phyloP scores from a whole-genome alignment of 345 rosid genomes.

The Syzygium oleosum region DNA sequence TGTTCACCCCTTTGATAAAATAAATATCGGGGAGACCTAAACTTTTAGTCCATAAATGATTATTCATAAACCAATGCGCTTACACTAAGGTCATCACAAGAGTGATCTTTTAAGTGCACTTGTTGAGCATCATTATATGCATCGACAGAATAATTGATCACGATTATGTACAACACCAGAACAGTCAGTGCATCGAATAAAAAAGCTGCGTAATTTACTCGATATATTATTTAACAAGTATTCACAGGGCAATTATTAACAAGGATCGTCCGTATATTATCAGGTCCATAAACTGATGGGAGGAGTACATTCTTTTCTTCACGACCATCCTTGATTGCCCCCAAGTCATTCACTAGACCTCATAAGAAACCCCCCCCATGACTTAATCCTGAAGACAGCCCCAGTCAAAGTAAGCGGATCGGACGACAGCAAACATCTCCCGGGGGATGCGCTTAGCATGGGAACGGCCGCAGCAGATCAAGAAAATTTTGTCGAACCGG shows the following conservation, averaged over 20 bases:
- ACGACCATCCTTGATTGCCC: no score
- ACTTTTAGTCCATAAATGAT: no score
- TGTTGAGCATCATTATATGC: neutral
- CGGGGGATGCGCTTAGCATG: neutral
- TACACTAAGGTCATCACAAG: neutral
- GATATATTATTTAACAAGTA: neutral
- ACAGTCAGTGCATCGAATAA: neutral
- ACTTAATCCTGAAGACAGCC: neutral
- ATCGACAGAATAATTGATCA: neutral
- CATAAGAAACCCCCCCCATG: neutral
- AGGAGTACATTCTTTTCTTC: no score
- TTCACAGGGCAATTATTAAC: no score
- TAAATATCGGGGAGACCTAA: no score
- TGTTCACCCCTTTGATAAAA: no score
- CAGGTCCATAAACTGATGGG: no score
- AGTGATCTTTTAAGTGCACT: neutral
- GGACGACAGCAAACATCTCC: neutral
- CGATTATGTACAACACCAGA: neutral
- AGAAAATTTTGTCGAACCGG: neutral
- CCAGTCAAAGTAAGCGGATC: neutral
- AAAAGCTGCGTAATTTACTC: neutral
- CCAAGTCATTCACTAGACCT: no score
- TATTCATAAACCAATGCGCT: neutral
- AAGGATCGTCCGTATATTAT: no score
- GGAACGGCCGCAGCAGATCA: neutral